Evolutionary conservation across 148 eudicot genomes (phyloP), one percentile per base, ranked within the genome.

Genomic region (Arbutus unedo): DNA sequence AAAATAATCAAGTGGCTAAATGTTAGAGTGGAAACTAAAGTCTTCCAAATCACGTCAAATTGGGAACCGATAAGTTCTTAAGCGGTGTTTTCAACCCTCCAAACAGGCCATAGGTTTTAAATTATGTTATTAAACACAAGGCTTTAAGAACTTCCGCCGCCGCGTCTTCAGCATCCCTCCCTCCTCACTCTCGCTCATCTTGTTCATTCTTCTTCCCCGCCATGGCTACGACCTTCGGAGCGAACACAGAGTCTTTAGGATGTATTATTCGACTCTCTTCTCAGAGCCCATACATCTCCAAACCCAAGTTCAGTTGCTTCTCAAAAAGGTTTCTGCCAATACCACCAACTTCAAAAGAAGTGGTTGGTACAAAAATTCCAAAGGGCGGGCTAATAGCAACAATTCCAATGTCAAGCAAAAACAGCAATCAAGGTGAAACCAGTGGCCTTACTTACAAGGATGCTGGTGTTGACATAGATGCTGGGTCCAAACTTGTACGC

Each of bases 381-480:
- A 85, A 75, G 84, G 38, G 74, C 21, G 67, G 81, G 31, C 19
- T n/a, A 62, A 4, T n/a, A 3, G 3, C 62, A 3, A 66, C 2
- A 1, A 72, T 48, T 81, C 82, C 88, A 3, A 57, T 83, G 83
- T 74, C 86, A 3, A 78, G 66, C 67, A 8, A 43, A 15, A 77
- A 56, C 64, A 74, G 81, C 76, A 48, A 76, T 23, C 41, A 19
- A 10, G 56, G 70, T 25, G 59, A 45, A 68, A 66, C 41, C 15
- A 85, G 68, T n/a, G 90, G 90, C 1, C 93, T 96, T 21, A 94
- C 98, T 15, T 96, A 94, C 25, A 93, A 92, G 83, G 95, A 89
- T 45, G 97, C 98, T 31, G 98, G 98, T 19, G 98, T 96, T 41
- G 98, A 96, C 82, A 96, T 96, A 6, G 98, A 96, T 87, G 97